These are phyloP conservation scores for Globisporangium splendens DNA, from an alignment of 352 stramenopile genomes.

Conservation along the genomic window DNA sequence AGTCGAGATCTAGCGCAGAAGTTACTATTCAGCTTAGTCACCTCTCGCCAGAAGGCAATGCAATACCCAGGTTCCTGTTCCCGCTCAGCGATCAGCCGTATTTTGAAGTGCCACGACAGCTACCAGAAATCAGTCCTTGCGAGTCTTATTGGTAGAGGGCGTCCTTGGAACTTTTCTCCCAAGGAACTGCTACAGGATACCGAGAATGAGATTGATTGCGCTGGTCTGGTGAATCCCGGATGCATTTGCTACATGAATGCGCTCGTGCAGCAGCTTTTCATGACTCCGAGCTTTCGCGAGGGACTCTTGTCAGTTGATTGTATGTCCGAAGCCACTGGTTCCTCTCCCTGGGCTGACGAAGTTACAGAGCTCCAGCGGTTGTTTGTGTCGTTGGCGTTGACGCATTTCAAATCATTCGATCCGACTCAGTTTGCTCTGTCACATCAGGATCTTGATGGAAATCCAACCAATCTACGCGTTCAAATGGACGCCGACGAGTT, in stretches of 20 bases:
- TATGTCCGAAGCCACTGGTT: background rate
- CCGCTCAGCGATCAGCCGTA: background rate
- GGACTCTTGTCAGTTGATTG: constrained; percentile 43
- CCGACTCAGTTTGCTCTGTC: constrained; percentile 64
- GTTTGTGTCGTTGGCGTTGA: constrained; percentile 56
- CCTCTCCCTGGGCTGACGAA: constrained; percentile 41
- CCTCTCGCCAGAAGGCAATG: background rate
- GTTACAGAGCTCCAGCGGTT: constrained; percentile 61
- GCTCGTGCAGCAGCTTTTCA: constrained; percentile 95
- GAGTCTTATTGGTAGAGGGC: constrained; percentile 26
- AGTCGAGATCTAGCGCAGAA: constrained; percentile 10
- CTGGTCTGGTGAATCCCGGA: constrained; percentile 95
- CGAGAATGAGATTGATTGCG: constrained; percentile 25
- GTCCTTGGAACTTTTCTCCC: constrained; percentile 61
- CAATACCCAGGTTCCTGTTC: background rate
- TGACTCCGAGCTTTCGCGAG: constrained; percentile 56
- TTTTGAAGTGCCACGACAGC: constrained; percentile 4
- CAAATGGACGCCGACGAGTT: constrained; percentile 87
- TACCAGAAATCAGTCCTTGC: constrained; percentile 28
- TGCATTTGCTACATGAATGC: constrained; percentile 99
- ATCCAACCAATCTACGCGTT: constrained; percentile 64
- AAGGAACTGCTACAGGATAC: constrained; percentile 36
- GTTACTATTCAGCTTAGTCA: constrained; percentile 7
- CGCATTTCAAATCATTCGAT: constrained; percentile 45
- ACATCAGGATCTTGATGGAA: constrained; percentile 66